These are phyloP conservation scores for Diutina mesorugosa DNA, from an alignment of 1,139 yeast species.

Conservation along the genomic window DNA sequence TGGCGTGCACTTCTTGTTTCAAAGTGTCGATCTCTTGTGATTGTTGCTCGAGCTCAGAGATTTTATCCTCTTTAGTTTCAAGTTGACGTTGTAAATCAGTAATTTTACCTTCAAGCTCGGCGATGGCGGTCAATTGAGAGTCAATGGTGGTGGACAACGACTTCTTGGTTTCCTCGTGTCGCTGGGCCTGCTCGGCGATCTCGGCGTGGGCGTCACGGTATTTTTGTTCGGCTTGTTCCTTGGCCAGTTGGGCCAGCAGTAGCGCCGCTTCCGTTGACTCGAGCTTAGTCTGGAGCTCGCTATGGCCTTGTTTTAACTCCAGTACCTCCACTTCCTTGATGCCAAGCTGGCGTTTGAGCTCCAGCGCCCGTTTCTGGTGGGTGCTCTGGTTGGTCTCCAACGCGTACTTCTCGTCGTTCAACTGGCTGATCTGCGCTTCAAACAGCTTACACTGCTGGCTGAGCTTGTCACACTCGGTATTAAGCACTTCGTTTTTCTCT, in stretches of 20 bases:
- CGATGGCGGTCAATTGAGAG: constrained; percentile 5
- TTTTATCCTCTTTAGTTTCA: background rate
- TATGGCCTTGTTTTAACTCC: constrained; percentile 4
- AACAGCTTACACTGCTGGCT: constrained; percentile 38
- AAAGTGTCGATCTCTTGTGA: constrained; percentile 12
- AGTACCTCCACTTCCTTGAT: constrained; percentile 11
- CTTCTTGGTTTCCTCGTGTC: constrained; percentile 6
- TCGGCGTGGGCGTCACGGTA: constrained; percentile 3
- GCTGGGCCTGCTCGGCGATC: constrained; percentile 10
- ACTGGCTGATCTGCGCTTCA: constrained; percentile 26
- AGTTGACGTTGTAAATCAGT: constrained; percentile 6
- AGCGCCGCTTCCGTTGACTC: constrained; percentile 4
- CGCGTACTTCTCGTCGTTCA: constrained; percentile 35
- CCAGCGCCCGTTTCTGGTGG: constrained; percentile 28
- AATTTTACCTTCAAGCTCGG: constrained; percentile 7
- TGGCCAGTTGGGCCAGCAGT: background rate
- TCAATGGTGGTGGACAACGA: constrained; percentile 6
- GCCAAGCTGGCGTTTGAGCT: constrained; percentile 24
- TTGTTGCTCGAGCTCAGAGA: constrained; percentile 4
- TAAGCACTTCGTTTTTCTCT: constrained; percentile 42
- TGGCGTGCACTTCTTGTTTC: constrained; percentile 40
- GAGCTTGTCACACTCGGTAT: constrained; percentile 55
- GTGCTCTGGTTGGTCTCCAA: constrained; percentile 25
- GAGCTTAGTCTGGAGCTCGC: constrained; percentile 9
- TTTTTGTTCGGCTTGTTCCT: background rate